phyloP scores from a whole-genome alignment of 306 rosid genomes.

The Senna tora region DNA sequence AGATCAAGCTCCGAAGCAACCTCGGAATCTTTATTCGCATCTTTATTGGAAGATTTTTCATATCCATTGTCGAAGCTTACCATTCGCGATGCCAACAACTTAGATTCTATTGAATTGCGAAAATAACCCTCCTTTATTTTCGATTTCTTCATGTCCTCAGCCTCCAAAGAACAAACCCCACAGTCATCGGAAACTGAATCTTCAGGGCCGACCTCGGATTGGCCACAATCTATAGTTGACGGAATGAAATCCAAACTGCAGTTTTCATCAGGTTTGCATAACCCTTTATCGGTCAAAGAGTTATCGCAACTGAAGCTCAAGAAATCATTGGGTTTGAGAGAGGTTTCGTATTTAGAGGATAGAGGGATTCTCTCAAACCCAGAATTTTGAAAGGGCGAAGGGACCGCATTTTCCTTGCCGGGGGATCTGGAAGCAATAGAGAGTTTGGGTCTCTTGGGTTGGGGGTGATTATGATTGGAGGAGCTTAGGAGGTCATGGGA shows the following conservation, averaged over 20 bases:
- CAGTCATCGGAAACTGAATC: conserved; percentile 7
- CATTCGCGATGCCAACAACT: conserved; percentile 45
- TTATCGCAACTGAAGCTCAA: neutral
- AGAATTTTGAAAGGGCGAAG: neutral
- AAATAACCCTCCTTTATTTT: conserved; percentile 46
- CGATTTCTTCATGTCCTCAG: conserved; percentile 36
- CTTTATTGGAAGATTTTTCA: conserved; percentile 3
- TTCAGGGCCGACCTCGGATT: neutral
- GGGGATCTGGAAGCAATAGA: conserved; percentile 1
- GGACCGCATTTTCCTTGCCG: conserved; percentile 64
- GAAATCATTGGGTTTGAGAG: neutral
- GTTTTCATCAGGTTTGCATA: conserved; percentile 24
- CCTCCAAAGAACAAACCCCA: conserved; percentile 11
- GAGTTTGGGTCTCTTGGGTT: conserved; percentile 48
- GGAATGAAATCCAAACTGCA: conserved; percentile 64
- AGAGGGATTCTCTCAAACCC: neutral
- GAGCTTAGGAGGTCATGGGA: neutral
- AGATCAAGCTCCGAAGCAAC: conserved; percentile 53
- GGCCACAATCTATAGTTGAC: conserved; percentile 48
- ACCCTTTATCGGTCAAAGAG: conserved; percentile 17
- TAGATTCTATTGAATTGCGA: conserved; percentile 74
- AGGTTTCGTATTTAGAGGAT: neutral
- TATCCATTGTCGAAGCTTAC: conserved; percentile 21
- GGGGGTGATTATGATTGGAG: neutral
- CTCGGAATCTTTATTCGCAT: conserved; percentile 30